These are phyloP conservation scores for Myotisia sp. DNA, from an alignment of 2,329 filamentous ascomycete species.

Conservation along the genomic window DNA sequence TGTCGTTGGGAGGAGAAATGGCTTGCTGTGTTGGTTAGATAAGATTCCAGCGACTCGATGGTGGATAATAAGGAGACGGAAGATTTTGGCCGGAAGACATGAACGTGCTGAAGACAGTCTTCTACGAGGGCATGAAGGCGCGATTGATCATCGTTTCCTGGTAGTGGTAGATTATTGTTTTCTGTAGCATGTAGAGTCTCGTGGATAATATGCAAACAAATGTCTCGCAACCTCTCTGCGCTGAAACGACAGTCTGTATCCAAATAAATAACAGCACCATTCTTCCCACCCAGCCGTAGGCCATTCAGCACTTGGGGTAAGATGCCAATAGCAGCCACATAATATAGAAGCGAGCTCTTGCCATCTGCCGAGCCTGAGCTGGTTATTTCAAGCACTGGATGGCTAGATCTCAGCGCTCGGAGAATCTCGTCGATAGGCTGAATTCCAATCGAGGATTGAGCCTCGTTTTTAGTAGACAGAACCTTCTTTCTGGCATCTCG, in stretches of 20 bases:
- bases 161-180: neutral
- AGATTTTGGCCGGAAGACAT: conserved; percentile 43
- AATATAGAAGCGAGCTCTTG: conserved; percentile 47
- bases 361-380: conserved; percentile 39
- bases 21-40: conserved; percentile 33
- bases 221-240: conserved; percentile 30
- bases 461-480: too few species aligned
- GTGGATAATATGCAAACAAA: conserved; percentile 19
- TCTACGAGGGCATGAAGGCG: conserved; percentile 16
- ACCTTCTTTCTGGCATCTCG: too few species aligned
- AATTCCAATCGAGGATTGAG: conserved; percentile 3
- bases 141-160: conserved; percentile 8
- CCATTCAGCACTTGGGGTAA: conserved; percentile 30
- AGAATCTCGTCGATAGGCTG: conserved; percentile 5
- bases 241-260: conserved; percentile 44
- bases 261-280: conserved; percentile 39
- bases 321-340: conserved; percentile 38
- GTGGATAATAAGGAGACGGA: conserved; percentile 38
- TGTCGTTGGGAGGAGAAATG: conserved; percentile 36
- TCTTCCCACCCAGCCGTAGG: conserved; percentile 30
- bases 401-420: too few species aligned
- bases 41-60: conserved; percentile 32
- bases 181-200: neutral
- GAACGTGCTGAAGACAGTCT: conserved; percentile 39
- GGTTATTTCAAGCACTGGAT: conserved; percentile 40